These are phyloP conservation scores for Mortierella antarctica DNA, from an alignment of 192 early-diverging fungal genomes.

Conservation along the genomic window DNA sequence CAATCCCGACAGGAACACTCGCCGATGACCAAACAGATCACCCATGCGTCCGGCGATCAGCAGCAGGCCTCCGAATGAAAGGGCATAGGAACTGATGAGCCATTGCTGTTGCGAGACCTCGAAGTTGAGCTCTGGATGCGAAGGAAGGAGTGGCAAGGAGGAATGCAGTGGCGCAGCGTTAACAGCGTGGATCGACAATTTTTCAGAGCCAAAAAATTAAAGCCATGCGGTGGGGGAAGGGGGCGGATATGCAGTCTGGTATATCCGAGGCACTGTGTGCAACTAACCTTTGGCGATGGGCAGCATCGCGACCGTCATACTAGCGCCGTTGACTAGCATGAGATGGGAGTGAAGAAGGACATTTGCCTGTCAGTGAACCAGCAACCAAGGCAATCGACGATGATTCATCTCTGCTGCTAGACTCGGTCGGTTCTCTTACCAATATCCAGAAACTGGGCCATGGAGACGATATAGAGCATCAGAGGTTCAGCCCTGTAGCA, in stretches of 20 bases:
- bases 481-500: conserved; percentile 26
- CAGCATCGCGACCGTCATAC: conserved; percentile 46
- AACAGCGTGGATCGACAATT: not conserved
- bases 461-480: conserved; percentile 48
- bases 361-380: not conserved
- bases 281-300: conserved; percentile 26
- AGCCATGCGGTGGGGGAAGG: too few species aligned
- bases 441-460: conserved; percentile 51
- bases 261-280: too few species aligned
- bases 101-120: conserved; percentile 47
- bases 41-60: conserved; percentile 54
- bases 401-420: not conserved
- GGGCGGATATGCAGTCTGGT: too few species aligned
- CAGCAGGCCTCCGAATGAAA: conserved; percentile 31
- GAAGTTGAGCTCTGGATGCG: conserved; percentile 28
- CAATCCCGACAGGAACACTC: conserved; percentile 47
- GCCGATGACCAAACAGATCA: conserved; percentile 56
- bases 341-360: not conserved
- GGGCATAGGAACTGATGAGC: conserved; percentile 50
- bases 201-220: not conserved
- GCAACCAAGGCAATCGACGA: not conserved
- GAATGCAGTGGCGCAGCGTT: not conserved
- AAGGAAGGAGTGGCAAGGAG: not conserved
- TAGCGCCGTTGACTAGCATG: conserved; percentile 34
- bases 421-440: conserved; percentile 10